Evolutionary conservation across 2,329 filamentous ascomycete genomes (phyloP).

Genomic region (Epichloe uncinata): DNA sequence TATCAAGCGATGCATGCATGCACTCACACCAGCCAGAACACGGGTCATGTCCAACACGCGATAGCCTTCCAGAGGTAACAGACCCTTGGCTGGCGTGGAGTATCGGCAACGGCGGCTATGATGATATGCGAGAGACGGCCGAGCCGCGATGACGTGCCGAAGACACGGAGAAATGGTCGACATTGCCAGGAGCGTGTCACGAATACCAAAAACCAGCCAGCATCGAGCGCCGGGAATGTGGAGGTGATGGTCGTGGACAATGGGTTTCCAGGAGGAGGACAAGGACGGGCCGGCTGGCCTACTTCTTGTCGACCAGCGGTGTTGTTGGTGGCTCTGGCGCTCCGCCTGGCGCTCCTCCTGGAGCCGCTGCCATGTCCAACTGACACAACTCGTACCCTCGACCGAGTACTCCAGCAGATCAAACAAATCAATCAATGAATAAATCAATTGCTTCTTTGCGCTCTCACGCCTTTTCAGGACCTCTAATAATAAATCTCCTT

Average conservation of each 20-base stretch:
- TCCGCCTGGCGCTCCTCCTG: too few species aligned
- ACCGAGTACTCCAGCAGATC: too few species aligned
- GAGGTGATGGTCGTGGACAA: neutral
- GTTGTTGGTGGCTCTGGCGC: too few species aligned
- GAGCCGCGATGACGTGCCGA: neutral
- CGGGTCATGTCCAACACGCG: constrained; percentile 93
- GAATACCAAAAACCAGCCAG: neutral
- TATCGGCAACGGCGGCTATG: constrained; percentile 14
- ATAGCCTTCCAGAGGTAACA: constrained; percentile 65
- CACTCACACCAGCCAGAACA: constrained; percentile 78
- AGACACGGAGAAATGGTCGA: constrained; percentile 5
- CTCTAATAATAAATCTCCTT: too few species aligned
- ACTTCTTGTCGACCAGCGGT: too few species aligned
- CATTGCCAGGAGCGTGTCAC: constrained; percentile 2
- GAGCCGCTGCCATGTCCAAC: too few species aligned
- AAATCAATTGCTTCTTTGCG: too few species aligned
- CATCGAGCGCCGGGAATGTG: neutral
- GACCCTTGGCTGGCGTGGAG: constrained; percentile 12
- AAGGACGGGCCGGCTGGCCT: too few species aligned
- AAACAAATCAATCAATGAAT: too few species aligned
- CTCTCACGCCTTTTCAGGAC: too few species aligned
- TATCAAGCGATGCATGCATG: neutral
- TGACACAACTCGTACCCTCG: too few species aligned
- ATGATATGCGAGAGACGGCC: neutral
- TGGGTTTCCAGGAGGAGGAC: too few species aligned